These are phyloP conservation scores for Obelidium mucronatum DNA, from an alignment of 192 early-diverging fungal genomes.

Conservation along the genomic window DNA sequence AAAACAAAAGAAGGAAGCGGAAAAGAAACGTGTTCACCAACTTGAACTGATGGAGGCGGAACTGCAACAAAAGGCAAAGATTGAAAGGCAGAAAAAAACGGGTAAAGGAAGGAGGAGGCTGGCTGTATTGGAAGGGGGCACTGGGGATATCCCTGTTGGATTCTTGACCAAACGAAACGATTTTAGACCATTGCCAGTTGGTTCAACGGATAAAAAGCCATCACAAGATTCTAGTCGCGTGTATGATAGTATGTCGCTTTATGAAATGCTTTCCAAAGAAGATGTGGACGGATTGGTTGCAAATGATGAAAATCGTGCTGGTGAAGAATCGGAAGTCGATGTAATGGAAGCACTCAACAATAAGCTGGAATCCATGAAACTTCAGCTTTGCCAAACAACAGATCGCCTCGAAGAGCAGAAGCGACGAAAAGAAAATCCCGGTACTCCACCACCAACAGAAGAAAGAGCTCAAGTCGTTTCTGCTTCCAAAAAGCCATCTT, in stretches of 20 bases:
- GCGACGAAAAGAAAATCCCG: background rate
- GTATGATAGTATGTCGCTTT: background rate
- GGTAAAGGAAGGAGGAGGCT: slow-evolving; percentile 20
- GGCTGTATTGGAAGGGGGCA: slow-evolving; percentile 19
- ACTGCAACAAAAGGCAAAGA: background rate
- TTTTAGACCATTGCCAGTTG: slow-evolving; percentile 11
- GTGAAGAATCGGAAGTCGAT: background rate
- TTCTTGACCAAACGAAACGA: slow-evolving; percentile 16
- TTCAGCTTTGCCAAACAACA: background rate
- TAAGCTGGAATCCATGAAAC: slow-evolving; percentile 16
- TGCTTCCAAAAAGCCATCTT: background rate
- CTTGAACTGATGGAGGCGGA: background rate
- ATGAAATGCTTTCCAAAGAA: background rate
- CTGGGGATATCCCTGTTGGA: slow-evolving; percentile 5
- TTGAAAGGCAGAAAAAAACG: slow-evolving; percentile 9
- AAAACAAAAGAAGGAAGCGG: slow-evolving; percentile 5
- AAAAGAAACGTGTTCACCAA: background rate
- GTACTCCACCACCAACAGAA: too few species aligned
- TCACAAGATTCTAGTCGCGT: too few species aligned
- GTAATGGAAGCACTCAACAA: background rate
- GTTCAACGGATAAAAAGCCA: too few species aligned
- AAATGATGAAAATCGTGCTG: background rate
- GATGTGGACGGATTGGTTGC: background rate
- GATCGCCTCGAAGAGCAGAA: background rate
- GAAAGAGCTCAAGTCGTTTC: too few species aligned